These are phyloP conservation scores for Kazachstania sp. DNA, from an alignment of 1,139 yeast genomes.

Conservation along the genomic window DNA sequence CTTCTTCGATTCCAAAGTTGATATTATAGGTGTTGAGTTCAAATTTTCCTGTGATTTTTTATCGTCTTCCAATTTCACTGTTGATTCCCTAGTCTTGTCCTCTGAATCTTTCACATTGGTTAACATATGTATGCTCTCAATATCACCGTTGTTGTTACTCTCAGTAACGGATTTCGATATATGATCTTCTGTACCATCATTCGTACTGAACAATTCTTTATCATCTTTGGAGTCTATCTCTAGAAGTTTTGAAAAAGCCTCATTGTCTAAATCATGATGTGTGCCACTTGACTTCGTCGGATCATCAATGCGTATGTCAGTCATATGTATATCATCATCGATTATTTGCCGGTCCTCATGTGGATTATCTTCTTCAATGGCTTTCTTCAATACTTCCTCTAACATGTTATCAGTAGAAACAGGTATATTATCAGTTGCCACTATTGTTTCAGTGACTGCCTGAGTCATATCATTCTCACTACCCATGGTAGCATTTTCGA, in stretches of 20 bases:
- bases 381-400: background rate
- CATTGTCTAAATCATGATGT: constrained; percentile 17
- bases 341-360: background rate
- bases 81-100: background rate
- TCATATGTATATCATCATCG: background rate
- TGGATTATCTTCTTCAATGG: background rate
- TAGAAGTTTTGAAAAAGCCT: constrained; percentile 22
- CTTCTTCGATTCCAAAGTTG: background rate
- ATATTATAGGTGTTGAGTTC: background rate
- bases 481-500: background rate
- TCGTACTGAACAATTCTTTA: constrained; percentile 22
- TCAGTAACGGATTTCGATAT: constrained; percentile 4
- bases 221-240: constrained; percentile 25
- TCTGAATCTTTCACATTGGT: background rate
- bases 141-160: background rate
- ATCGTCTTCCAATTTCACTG: background rate
- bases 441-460: background rate
- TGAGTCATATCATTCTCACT: background rate
- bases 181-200: constrained; percentile 13
- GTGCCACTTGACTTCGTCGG: background rate
- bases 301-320: background rate
- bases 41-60: background rate
- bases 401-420: background rate
- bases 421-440: background rate
- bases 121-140: background rate